Evolutionary conservation across 805 yeast species (phyloP), one percentile per base, ranked within the genome.

Genomic region (Debaryomyces prosopidis): DNA sequence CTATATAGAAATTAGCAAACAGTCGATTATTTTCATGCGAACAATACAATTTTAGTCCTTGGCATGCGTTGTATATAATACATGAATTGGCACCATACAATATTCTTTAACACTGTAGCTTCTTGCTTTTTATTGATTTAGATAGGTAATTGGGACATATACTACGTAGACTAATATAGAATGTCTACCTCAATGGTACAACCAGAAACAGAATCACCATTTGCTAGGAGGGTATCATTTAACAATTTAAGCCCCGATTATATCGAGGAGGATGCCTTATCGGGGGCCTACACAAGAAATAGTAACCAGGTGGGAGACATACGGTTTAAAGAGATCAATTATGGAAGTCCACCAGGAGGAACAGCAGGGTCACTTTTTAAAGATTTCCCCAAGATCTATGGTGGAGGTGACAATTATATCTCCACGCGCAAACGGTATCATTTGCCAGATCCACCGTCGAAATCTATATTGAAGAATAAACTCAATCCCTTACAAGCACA

Each of bases 141-240:
- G 26, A 23, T 23, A 7, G 9, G 26, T 23, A 23, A 23, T 23
- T 23, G 9, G 26, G 26, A 23, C 26, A 23, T 23, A 23, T 23
- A 23, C 26, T 23, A 23, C 26, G 26, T 23, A 23, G 26, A 30
- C 16, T 11, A 8, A 30, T 30, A n/a, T 30, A 30, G 28, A 9
- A 38, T 38, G 41, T 14, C 19, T n/a, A 38, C 41, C 5, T 27
- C 41, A 12, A 38, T 34, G 18, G 8, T 38, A 14, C 15, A 14
- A 11, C 34, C 16, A 27, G 17, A 23, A 6, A 34, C 18, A 12
- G 26, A 23, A 23, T 23, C 26, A 10, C 19, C 41, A 12, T 66
- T 58, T 46, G 43, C 72, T 10, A 50, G 76, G 42, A 56, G 78
- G 39, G 80, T 75, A 2, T 73, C 78, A 11, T 75, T 75, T 59